Evolutionary conservation across 371 early-diverging fungal species (phyloP).

Genomic region (Lichtheimia corymbifera): DNA sequence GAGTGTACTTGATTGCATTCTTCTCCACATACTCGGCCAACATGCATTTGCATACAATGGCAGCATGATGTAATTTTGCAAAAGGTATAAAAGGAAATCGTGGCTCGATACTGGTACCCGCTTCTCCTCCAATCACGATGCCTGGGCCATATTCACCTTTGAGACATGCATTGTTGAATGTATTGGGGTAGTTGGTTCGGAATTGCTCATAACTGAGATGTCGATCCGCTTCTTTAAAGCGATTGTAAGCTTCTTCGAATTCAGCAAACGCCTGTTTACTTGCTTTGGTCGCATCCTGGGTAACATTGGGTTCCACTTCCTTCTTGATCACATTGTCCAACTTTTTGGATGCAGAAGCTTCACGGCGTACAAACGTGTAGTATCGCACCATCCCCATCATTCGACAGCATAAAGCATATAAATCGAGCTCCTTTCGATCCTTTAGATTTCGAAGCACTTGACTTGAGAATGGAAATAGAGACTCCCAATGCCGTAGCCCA

Average conservation of each 20-base stretch:
- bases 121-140: conserved; percentile 43
- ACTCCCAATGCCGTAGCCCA: conserved; percentile 27
- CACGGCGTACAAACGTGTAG: conserved; percentile 26
- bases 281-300: conserved; percentile 9
- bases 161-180: conserved; percentile 24
- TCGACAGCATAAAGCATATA: conserved; percentile 27
- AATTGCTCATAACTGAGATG: conserved; percentile 20
- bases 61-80: conserved; percentile 38
- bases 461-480: conserved; percentile 31
- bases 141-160: conserved; percentile 33
- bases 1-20: conserved; percentile 22
- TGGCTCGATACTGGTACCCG: conserved; percentile 29
- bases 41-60: conserved; percentile 40
- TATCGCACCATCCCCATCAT: conserved; percentile 31
- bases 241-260: conserved; percentile 25
- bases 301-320: conserved; percentile 4
- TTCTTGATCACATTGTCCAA: conserved; percentile 1
- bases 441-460: conserved; percentile 22
- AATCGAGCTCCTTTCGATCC: conserved; percentile 11
- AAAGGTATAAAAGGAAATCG: conserved; percentile 37
- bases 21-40: conserved; percentile 25
- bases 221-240: conserved; percentile 29
- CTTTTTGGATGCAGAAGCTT: conserved; percentile 8
- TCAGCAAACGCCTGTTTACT: conserved; percentile 19
- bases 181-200: conserved; percentile 23